A percentile compares a stretch with the other conserved stretches of the same genome.
These are phyloP conservation scores for Agaricus subrufescens DNA, from an alignment of 768 basidiomycete genomes.

Conservation along the genomic window DNA sequence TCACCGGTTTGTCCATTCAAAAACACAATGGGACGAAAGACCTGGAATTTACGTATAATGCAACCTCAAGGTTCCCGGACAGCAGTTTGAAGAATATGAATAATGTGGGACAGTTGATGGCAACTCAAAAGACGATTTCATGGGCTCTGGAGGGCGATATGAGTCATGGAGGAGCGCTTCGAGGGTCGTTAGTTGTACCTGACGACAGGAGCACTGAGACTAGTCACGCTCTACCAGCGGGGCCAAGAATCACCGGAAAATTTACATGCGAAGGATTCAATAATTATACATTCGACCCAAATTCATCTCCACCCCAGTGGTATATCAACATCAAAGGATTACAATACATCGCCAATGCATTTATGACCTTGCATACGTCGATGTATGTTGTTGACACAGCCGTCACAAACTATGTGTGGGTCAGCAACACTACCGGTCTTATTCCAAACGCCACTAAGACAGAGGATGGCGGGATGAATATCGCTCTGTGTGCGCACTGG, in stretches of 20 bases:
- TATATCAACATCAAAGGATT: background rate
- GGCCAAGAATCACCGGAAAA: slow-evolving; percentile 5
- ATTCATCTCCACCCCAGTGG: background rate
- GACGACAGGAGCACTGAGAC: slow-evolving; percentile 8
- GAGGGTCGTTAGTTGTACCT: slow-evolving; percentile 11
- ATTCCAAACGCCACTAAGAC: slow-evolving; percentile 12
- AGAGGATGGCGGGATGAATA: slow-evolving; percentile 12
- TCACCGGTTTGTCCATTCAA: slow-evolving; percentile 12
- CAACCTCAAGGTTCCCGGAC: slow-evolving; percentile 7
- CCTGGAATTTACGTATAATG: slow-evolving; percentile 4
- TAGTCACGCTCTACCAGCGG: slow-evolving; percentile 8
- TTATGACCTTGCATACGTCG: slow-evolving; percentile 5
- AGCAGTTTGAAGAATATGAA: slow-evolving; percentile 5
- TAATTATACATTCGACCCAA: slow-evolving; percentile 5
- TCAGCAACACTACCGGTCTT: slow-evolving; percentile 10
- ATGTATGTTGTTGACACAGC: slow-evolving; percentile 8
- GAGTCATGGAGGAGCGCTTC: slow-evolving; percentile 8
- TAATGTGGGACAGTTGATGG: slow-evolving; percentile 11
- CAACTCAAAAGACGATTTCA: slow-evolving; percentile 10
- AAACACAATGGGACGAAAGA: background rate
- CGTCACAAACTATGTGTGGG: slow-evolving; percentile 8
- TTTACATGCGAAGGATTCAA: slow-evolving; percentile 9
- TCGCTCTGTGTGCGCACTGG: slow-evolving; percentile 12
- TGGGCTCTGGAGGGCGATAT: slow-evolving; percentile 13
- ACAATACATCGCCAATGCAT: background rate